Evolutionary conservation across 2,329 filamentous ascomycete species (phyloP), one percentile per base, ranked within the genome.

Genomic region (Cyanodermella asteris): DNA sequence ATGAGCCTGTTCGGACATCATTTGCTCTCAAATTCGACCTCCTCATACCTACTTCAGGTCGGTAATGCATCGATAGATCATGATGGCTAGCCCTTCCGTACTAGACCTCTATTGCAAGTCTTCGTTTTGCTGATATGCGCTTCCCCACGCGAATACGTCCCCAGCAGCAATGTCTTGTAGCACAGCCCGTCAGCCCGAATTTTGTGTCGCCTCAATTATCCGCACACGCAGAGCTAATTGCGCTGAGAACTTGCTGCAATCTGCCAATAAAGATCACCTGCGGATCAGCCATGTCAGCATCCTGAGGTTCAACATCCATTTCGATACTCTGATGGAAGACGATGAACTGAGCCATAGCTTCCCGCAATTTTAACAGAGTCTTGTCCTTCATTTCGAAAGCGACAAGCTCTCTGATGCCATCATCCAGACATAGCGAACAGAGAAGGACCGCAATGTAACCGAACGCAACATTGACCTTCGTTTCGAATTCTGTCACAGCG

Each of bases 401-500:
- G 10, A 67, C 44, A 13, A 49, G 46, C 7, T 36, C 27, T 20
- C 55, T 50, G 5, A 60, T 52, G 3, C 42, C 40, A 6, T 41
- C 31, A 26, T 63, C 54, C 15, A 87, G 55, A 36, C 70, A 81
- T 13, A 93, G 52, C 35, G 81, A 87, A 11, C 80, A 78, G 3
- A 94, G 58, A 5, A 91, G 56, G 9, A 93, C 71, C 1, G 80
- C 71, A 13, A 93, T 57, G 43, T 91, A 93, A 10, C 80, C 82
- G 43, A 84, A 69, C 2, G 75, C 72, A 15, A 94, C 80, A 36
- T 82, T 80, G 25, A 74, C 61, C 31, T 75, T 70, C 14, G 71
- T 72, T 41, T 82, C 77, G 39, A 78, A 49, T 29, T 63, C 49
- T 5, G 58, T 61, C 32, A 57, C 46, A 28, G 58, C n/a, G n/a